A percentile compares a stretch with the other conserved stretches of the same genome.
phyloP scores from a whole-genome alignment of 495 filamentous ascomycete genomes.

The Jackrogersella multiformis region DNA sequence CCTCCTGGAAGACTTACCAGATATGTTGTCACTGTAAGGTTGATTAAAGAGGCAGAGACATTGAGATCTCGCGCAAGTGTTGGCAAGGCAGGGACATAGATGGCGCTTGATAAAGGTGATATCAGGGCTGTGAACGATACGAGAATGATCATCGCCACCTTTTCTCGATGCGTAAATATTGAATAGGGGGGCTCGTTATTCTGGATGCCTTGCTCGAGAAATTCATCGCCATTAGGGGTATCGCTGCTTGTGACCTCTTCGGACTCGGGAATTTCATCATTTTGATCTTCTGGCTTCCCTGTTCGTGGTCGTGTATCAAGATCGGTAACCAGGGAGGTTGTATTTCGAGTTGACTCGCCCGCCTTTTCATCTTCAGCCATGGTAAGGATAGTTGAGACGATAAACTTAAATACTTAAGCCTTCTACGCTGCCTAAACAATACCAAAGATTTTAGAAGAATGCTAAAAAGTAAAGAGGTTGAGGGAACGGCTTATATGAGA shows the following conservation, averaged over 20 bases:
- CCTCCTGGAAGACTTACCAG: constrained; percentile 28
- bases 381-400: not conserved
- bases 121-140: constrained; percentile 60
- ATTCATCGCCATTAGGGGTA: not conserved
- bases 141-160: constrained; percentile 16
- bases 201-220: not conserved
- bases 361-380: not conserved
- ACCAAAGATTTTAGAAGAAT: not conserved
- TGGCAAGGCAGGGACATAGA: constrained; percentile 70
- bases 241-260: not conserved
- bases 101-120: constrained; percentile 66
- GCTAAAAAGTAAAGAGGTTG: not conserved
- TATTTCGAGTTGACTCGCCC: not conserved
- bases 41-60: constrained; percentile 58
- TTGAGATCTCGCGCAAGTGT: constrained; percentile 56
- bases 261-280: not conserved
- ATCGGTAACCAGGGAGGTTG: not conserved
- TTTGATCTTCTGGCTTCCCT: not conserved
- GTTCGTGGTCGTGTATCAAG: not conserved
- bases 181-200: constrained; percentile 20
- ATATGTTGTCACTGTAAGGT: constrained; percentile 63
- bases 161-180: constrained; percentile 22
- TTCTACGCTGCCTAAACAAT: not conserved
- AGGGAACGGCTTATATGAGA: not conserved
- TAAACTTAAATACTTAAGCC: not conserved